These are phyloP conservation scores for Gentiana dahurica DNA, from an alignment of 257 asterid species.

Conservation along the genomic window DNA sequence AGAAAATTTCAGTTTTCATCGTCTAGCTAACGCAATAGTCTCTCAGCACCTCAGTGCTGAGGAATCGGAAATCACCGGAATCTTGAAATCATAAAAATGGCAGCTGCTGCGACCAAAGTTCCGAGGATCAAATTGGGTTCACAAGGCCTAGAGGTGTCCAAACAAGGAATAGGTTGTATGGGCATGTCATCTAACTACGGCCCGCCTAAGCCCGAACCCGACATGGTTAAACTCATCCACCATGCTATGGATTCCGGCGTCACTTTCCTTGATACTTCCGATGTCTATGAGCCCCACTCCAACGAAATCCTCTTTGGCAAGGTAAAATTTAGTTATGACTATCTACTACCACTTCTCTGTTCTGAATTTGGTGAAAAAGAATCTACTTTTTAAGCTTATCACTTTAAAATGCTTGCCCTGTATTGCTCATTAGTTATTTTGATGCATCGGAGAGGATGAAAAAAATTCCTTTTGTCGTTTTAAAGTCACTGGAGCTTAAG, in stretches of 20 bases:
- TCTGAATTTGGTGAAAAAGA: no score
- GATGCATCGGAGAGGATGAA: background rate
- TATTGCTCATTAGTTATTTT: no score
- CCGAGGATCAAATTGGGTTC: slow-evolving; percentile 24
- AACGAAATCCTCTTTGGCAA: slow-evolving; percentile 24
- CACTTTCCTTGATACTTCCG: slow-evolving; percentile 26
- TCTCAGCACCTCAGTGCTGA: background rate
- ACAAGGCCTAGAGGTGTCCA: slow-evolving; percentile 26
- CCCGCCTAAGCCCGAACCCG: slow-evolving; percentile 30
- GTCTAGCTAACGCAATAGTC: no score
- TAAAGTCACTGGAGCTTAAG: no score
- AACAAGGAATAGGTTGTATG: slow-evolving; percentile 28
- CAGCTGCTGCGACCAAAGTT: background rate
- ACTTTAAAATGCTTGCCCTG: no score
- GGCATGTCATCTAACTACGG: slow-evolving; percentile 26
- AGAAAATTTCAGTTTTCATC: no score
- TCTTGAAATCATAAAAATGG: background rate
- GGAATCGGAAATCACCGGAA: background rate
- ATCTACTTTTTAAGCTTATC: no score
- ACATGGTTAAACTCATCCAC: slow-evolving; percentile 23
- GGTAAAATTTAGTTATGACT: slow-evolving; percentile 3
- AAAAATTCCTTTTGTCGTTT: no score
- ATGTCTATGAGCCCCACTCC: slow-evolving; percentile 23
- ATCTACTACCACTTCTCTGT: background rate
- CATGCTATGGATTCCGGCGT: slow-evolving; percentile 18